Evolutionary conservation across 768 basidiomycete genomes (phyloP), one percentile per base, ranked within the genome.

Genomic region (Rhodotorula diobovata): DNA sequence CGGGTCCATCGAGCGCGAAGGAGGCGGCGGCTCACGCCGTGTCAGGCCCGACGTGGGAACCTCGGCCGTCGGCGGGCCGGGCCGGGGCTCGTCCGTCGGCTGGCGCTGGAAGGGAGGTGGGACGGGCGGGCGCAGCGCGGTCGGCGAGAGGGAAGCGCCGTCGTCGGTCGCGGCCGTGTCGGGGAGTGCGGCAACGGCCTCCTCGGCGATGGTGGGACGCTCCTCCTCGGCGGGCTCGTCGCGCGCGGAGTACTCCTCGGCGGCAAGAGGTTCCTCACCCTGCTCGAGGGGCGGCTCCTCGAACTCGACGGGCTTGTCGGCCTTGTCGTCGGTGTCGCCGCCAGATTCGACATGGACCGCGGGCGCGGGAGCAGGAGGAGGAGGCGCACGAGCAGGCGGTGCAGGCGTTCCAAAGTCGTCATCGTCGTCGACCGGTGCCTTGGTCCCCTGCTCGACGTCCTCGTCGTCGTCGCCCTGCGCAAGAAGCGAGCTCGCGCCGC

Each of bases 351-450:
- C n/a, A n/a, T n/a, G n/a, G n/a, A n/a, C n/a, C n/a, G n/a, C n/a
- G n/a, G n/a, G n/a, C n/a, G n/a, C n/a, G n/a, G n/a, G n/a, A n/a
- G n/a, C n/a, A n/a, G n/a, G n/a, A 37, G 55, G 41, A 4, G 39
- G 23, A 0, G 55, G 43, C 21, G 34, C 51, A 35, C 61, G 61
- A 9, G 28, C 28, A 1, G 61, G 37, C 43, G 71, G 63, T 4
- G 64, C 64, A 7, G 72, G 67, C 35, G 63, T 54, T 0, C 66
- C 67, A 35, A 70, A 66, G 32, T 69, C 65, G 51, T 67, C 72
- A 0, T 72, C 72, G 46, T 63, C 68, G n/a, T 63, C 70, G 39
- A 20, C 7, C 1, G 14, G 41, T 23, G 28, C 34, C 39, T 55
- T 39, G 48, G 54, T 34, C 15, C 34, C 51, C 15, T 46, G 41